Percentiles rank a stretch among this genome's conserved stretches.
Evolutionary conservation across 2,329 filamentous ascomycete species (phyloP).

Genomic region (Dactylellina cionopaga): DNA sequence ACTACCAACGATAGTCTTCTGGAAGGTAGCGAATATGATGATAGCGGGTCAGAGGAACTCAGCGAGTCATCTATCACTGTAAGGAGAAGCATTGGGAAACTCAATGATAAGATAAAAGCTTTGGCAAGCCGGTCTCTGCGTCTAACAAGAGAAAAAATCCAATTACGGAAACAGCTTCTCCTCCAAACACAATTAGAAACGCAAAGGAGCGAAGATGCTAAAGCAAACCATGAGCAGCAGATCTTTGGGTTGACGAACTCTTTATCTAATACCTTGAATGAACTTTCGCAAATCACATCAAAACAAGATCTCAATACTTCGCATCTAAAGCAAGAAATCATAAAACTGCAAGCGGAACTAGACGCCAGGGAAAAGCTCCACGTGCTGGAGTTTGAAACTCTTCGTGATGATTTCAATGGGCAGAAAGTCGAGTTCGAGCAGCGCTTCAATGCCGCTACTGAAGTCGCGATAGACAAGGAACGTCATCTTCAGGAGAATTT

Average conservation of each 20-base stretch:
- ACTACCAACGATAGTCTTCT: not conserved
- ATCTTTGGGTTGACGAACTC: slow-evolving; percentile 45
- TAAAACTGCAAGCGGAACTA: slow-evolving; percentile 19
- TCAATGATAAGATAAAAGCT: slow-evolving; percentile 2
- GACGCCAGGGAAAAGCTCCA: slow-evolving; percentile 13
- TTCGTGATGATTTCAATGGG: not conserved
- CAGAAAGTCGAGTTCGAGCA: slow-evolving; percentile 26
- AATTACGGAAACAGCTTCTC: slow-evolving; percentile 10
- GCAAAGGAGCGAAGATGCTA: slow-evolving; percentile 27
- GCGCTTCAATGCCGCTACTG: not conserved
- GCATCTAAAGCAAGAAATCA: slow-evolving; percentile 31
- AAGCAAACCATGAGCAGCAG: slow-evolving; percentile 35
- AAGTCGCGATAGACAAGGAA: slow-evolving; percentile 3
- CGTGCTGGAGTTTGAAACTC: slow-evolving; percentile 4
- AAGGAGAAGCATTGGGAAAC: not conserved
- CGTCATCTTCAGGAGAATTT: slow-evolving; percentile 12
- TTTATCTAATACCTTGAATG: slow-evolving; percentile 36
- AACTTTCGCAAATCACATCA: slow-evolving; percentile 45
- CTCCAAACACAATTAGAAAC: slow-evolving; percentile 20
- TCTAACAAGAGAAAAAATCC: slow-evolving; percentile 4
- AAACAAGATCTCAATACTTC: slow-evolving; percentile 24
- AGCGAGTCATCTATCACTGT: too few relatives aligned
- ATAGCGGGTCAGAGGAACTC: not conserved
- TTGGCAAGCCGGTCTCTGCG: slow-evolving; percentile 11
- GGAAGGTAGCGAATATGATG: not conserved